phyloP scores from a whole-genome alignment of 2,329 filamentous ascomycete genomes.

The Dothiorella sarmentorum region DNA sequence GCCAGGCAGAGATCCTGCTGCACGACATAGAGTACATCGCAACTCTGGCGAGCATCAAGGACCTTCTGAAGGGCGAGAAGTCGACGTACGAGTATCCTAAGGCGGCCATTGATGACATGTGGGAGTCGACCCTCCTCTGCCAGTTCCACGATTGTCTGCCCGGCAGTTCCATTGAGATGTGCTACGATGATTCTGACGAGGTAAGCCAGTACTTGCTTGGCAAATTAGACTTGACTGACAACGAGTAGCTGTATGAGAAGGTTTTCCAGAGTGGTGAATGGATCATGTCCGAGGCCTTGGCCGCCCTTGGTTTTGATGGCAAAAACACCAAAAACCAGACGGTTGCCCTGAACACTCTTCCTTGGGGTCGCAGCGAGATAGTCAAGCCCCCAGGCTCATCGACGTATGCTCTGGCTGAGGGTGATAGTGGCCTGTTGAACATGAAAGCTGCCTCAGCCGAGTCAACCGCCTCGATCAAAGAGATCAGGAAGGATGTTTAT shows the following conservation, averaged over 20 bases:
- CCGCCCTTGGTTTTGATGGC: conserved; percentile 61
- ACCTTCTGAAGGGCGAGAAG: conserved; percentile 44
- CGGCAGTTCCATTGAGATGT: conserved; percentile 95
- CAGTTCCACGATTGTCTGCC: conserved; percentile 98
- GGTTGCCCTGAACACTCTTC: conserved; percentile 76
- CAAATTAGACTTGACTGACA: conserved; percentile 22
- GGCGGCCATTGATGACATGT: conserved; percentile 90
- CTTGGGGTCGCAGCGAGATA: conserved; percentile 77
- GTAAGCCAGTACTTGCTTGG: conserved; percentile 27
- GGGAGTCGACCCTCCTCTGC: conserved; percentile 86
- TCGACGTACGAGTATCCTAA: conserved; percentile 81
- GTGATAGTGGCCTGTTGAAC: conserved; percentile 45
- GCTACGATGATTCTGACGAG: conserved; percentile 91
- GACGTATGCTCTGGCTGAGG: conserved; percentile 41
- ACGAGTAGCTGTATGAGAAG: conserved; percentile 65
- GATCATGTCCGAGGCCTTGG: conserved; percentile 66
- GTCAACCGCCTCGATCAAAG: conserved; percentile 45
- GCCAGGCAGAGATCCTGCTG: conserved; percentile 78
- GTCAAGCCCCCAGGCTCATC: conserved; percentile 54
- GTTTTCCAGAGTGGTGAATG: conserved; percentile 74
- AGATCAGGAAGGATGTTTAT: conserved; percentile 61
- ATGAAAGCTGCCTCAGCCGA: conserved; percentile 28
- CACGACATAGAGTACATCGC: conserved; percentile 85
- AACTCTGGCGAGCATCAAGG: conserved; percentile 74
- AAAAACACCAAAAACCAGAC: conserved; percentile 39